A percentile compares a stretch with the other conserved stretches of the same genome.
These are phyloP conservation scores for Eudorina sp. DNA, from an alignment of 139 green algal species.

Conservation along the genomic window DNA sequence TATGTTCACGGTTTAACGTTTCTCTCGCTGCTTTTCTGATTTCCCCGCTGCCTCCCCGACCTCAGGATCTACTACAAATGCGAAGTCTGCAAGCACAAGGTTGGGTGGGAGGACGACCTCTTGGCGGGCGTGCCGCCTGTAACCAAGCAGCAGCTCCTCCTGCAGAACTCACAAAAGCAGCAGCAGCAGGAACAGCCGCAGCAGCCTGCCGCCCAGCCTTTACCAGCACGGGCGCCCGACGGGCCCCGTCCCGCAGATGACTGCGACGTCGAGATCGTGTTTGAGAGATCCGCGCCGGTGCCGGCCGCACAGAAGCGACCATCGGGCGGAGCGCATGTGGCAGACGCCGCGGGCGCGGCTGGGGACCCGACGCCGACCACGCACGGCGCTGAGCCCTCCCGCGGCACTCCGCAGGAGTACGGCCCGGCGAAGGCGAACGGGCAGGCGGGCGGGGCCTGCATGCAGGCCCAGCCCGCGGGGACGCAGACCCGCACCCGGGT, in stretches of 20 bases:
- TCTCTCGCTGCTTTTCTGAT: too few species aligned
- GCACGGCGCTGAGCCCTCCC: too few species aligned
- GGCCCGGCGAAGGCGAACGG: too few species aligned
- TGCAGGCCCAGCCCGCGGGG: not conserved
- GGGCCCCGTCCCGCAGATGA: not conserved
- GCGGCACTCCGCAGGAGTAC: too few species aligned
- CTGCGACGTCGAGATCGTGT: not conserved
- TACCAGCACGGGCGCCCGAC: not conserved
- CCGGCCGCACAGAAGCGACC: not conserved
- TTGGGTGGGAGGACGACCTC: conserved; percentile 40
- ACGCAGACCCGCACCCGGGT: not conserved
- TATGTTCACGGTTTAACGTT: too few species aligned
- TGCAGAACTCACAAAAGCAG: too few species aligned
- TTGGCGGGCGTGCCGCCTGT: not conserved
- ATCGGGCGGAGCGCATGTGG: too few species aligned
- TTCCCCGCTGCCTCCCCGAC: too few species aligned
- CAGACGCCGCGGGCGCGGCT: too few species aligned
- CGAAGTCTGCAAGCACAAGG: conserved; percentile 8
- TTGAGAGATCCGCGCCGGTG: not conserved
- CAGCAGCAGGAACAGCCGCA: not conserved
- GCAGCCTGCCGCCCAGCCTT: too few species aligned
- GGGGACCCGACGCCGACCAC: too few species aligned
- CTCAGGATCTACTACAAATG: conserved; percentile 51
- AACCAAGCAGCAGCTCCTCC: not conserved
- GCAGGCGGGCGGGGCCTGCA: not conserved